phyloP scores from a whole-genome alignment of 106 monocot species.

The Dactylorhiza incarnata region DNA sequence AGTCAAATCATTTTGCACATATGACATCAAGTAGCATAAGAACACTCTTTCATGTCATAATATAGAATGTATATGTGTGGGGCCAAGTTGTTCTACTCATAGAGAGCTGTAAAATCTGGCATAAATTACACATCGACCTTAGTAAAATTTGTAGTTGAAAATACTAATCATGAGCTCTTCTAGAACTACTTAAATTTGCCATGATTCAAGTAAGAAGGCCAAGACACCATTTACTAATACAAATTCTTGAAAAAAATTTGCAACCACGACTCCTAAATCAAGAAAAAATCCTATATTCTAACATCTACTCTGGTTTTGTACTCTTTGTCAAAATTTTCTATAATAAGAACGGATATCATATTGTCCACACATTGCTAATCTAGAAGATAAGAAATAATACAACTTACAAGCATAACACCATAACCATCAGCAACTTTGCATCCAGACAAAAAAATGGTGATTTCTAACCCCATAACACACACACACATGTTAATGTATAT shows the following conservation, averaged over 20 bases:
- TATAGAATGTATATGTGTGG: too few relatives aligned
- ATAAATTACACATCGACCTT: too few relatives aligned
- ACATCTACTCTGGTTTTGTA: not conserved
- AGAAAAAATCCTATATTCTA: not conserved
- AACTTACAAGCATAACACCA: conserved; percentile 84
- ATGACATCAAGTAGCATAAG: too few relatives aligned
- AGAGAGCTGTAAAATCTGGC: too few relatives aligned
- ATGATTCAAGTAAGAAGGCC: not conserved
- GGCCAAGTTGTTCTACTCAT: too few relatives aligned
- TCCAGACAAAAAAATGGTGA: too few relatives aligned
- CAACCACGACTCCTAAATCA: not conserved
- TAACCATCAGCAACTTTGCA: conserved; percentile 93
- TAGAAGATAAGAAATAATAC: not conserved
- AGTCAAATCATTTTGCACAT: too few relatives aligned
- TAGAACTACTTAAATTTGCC: not conserved
- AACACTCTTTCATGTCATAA: too few relatives aligned
- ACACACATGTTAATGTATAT: too few relatives aligned
- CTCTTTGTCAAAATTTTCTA: not conserved
- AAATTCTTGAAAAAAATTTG: not conserved
- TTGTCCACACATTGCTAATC: not conserved
- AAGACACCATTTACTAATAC: not conserved
- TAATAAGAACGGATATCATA: not conserved
- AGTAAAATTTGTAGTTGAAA: too few relatives aligned
- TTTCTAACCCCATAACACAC: too few relatives aligned
- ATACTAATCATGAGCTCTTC: too few relatives aligned